Conservation (phyloP, 257 asterid species). For the Oldenlandia corymbosa region DNA sequence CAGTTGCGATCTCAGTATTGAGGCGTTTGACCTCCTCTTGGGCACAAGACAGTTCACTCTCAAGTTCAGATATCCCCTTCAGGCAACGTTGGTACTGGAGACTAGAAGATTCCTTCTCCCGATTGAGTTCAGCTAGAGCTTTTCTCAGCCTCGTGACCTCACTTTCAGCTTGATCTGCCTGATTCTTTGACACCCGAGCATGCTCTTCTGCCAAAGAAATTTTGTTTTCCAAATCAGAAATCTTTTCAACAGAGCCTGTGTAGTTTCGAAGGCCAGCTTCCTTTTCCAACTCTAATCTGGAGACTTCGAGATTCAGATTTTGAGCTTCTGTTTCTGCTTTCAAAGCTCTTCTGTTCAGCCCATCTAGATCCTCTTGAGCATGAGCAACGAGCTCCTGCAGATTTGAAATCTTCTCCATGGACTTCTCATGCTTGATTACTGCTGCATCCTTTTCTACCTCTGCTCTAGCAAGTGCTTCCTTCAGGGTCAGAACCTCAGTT, state of each 20-base stretch:
- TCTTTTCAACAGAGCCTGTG: slow-evolving; percentile 40
- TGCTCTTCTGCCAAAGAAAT: slow-evolving; percentile 41
- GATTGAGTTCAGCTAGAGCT: slow-evolving; percentile 38
- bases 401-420: slow-evolving; percentile 39
- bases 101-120: slow-evolving; percentile 64
- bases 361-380: slow-evolving; percentile 40
- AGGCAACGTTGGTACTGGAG: slow-evolving; percentile 52
- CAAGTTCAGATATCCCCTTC: slow-evolving; percentile 61
- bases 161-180: slow-evolving; percentile 58
- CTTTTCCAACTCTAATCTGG: slow-evolving; percentile 52
- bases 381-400: slow-evolving; percentile 47
- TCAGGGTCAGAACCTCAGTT: slow-evolving; percentile 58
- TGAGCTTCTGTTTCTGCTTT: slow-evolving; percentile 53
- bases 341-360: slow-evolving; percentile 30
- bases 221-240: slow-evolving; percentile 50
- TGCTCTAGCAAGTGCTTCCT: slow-evolving; percentile 53
- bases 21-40: slow-evolving; percentile 55
- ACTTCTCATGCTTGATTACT: slow-evolving; percentile 41
- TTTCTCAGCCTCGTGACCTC: slow-evolving; percentile 53
- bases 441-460: slow-evolving; percentile 58
- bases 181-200: slow-evolving; percentile 34
- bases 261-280: slow-evolving; percentile 31
- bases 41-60: slow-evolving; percentile 43
- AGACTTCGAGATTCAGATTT: slow-evolving; percentile 44
- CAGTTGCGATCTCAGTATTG: slow-evolving; percentile 37